Conservation (phyloP, 768 basidiomycete species). For the Psilocybe sp. region DNA sequence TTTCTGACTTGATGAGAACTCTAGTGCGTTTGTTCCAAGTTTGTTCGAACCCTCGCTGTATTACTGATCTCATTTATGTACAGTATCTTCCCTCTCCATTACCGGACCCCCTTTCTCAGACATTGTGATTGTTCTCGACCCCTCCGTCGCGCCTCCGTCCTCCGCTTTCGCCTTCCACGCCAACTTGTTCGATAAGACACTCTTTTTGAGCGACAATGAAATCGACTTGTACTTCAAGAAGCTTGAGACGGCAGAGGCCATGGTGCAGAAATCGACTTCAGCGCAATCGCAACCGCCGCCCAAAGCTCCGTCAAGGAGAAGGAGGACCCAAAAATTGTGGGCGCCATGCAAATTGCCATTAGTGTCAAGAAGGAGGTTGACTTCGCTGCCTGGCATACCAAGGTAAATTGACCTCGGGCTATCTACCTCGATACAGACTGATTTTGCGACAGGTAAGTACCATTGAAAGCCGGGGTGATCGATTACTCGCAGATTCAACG, state of each 20-base stretch:
- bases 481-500: constrained; percentile 91
- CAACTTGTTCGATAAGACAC: constrained; percentile 62
- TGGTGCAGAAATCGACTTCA: constrained; percentile 74
- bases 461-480: constrained; percentile 97
- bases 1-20: constrained; percentile 82
- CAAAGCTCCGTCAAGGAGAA: constrained; percentile 50
- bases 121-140: constrained; percentile 73
- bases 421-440: background rate
- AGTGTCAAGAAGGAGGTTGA: constrained; percentile 95
- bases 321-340: constrained; percentile 80
- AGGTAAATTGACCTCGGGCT: constrained; percentile 44
- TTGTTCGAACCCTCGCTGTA: background rate
- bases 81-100: constrained; percentile 83
- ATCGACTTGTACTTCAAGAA: constrained; percentile 67
- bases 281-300: constrained; percentile 47
- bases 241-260: constrained; percentile 64
- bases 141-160: constrained; percentile 68
- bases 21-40: too few relatives aligned
- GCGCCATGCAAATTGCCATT: constrained; percentile 88
- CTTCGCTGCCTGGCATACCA: constrained; percentile 93
- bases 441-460: constrained; percentile 63
- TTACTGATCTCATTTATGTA: background rate
- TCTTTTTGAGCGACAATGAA: constrained; percentile 79
- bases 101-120: constrained; percentile 62
- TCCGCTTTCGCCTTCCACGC: constrained; percentile 76